Percentiles rank a stretch among this genome's conserved stretches.
Conservation (phyloP, 257 asterid genomes). For the Coffea eugenioides region DNA sequence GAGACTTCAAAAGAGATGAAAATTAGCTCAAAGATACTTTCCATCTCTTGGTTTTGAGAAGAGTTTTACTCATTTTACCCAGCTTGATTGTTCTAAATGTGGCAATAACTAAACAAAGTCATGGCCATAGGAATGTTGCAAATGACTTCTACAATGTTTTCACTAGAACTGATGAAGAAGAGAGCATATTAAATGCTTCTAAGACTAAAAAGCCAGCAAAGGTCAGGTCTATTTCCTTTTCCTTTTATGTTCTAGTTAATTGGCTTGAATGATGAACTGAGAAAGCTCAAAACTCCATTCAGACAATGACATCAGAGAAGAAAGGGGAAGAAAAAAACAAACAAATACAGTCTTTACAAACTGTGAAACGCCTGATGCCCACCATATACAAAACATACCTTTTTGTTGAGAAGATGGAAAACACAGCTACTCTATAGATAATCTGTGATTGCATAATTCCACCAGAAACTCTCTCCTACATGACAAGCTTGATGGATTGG, state of each 20-base stretch:
- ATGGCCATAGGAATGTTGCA: too few species aligned
- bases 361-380: background rate
- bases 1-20: background rate
- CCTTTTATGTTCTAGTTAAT: background rate
- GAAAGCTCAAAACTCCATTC: background rate
- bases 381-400: background rate
- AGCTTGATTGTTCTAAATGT: background rate
- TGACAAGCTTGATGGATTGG: constrained; percentile 45
- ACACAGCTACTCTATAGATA: background rate
- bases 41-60: background rate
- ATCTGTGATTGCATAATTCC: background rate
- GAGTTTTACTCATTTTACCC: background rate
- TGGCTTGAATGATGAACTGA: background rate
- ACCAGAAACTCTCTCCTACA: constrained; percentile 10
- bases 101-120: background rate
- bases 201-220: background rate
- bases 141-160: background rate
- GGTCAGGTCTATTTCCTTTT: background rate
- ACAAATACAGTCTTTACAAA: background rate
- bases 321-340: background rate
- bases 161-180: background rate
- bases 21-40: background rate
- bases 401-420: background rate
- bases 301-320: background rate
- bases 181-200: background rate